Conservation (phyloP, 148 eudicot species). For the Limonium bicolor region DNA sequence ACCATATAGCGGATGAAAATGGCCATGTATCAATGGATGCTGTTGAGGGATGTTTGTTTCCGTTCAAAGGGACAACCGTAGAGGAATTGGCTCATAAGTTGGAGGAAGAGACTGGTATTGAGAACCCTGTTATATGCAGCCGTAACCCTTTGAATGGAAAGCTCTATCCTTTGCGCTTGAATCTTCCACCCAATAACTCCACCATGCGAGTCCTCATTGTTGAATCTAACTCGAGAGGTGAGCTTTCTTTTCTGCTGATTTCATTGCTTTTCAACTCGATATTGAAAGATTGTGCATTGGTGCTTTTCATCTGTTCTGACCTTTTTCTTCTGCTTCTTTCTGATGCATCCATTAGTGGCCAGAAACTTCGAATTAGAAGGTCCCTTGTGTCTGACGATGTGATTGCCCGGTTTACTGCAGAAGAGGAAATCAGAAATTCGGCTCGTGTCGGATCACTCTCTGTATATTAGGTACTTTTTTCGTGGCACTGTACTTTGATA, state of each 20-base stretch:
- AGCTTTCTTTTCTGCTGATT: constrained; percentile 6
- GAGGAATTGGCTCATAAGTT: constrained; percentile 32
- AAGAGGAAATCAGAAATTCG: too few species aligned
- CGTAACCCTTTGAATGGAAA: constrained; percentile 55
- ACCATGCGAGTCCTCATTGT: constrained; percentile 47
- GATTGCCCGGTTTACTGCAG: too few species aligned
- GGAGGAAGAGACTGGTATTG: constrained; percentile 39
- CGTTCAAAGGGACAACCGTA: constrained; percentile 41
- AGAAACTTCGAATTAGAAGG: too few species aligned
- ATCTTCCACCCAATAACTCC: constrained; percentile 49
- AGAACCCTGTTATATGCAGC: constrained; percentile 32
- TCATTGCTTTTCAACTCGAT: too few species aligned
- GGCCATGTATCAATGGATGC: constrained; percentile 20
- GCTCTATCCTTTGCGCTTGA: constrained; percentile 45
- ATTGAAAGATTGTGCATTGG: too few species aligned
- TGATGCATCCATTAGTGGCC: too few species aligned
- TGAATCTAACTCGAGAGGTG: constrained; percentile 31
- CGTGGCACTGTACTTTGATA: too few species aligned
- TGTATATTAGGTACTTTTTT: too few species aligned
- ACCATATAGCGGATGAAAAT: constrained; percentile 27
- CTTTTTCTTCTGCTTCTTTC: too few species aligned
- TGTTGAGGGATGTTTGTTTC: constrained; percentile 16
- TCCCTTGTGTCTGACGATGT: too few species aligned
- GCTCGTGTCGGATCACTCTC: too few species aligned
- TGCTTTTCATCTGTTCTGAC: too few species aligned